Evolutionary conservation across 1,284 basidiomycete genomes (phyloP).

Genomic region (Leccinum pachyderme): DNA sequence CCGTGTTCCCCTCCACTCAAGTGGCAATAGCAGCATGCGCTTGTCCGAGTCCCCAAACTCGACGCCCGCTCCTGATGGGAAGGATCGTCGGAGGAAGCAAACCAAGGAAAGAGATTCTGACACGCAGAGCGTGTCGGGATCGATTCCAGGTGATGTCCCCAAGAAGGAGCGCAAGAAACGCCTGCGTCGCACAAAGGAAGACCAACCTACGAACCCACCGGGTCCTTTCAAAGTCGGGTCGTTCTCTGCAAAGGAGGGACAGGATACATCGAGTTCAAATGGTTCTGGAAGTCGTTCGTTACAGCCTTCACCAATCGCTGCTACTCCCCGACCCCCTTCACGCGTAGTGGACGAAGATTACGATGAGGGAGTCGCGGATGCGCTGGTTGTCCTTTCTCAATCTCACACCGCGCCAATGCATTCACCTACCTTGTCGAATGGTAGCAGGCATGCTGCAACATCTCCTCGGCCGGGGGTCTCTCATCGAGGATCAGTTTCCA

Average conservation of each 20-base stretch:
- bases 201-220: constrained; percentile 31
- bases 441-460: constrained; percentile 48
- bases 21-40: constrained; percentile 23
- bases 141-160: constrained; percentile 28
- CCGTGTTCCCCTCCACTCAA: constrained; percentile 30
- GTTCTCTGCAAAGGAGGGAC: constrained; percentile 45
- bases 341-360: constrained; percentile 80
- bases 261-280: constrained; percentile 60
- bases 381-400: constrained; percentile 58
- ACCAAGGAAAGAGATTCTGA: constrained; percentile 43
- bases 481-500: constrained; percentile 57
- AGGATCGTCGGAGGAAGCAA: constrained; percentile 31
- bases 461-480: constrained; percentile 46
- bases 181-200: constrained; percentile 36
- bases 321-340: constrained; percentile 54
- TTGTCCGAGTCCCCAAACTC: constrained; percentile 44
- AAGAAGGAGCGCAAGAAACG: constrained; percentile 46
- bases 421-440: constrained; percentile 52
- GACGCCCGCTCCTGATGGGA: constrained; percentile 32
- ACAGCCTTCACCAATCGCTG: constrained; percentile 67
- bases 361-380: constrained; percentile 73
- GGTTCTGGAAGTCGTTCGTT: constrained; percentile 58
- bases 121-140: constrained; percentile 32
- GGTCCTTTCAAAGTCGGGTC: constrained; percentile 39
- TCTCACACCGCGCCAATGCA: constrained; percentile 37